These are phyloP conservation scores for Penicillium olsonii DNA, from an alignment of 2,329 filamentous ascomycete genomes.

Conservation along the genomic window DNA sequence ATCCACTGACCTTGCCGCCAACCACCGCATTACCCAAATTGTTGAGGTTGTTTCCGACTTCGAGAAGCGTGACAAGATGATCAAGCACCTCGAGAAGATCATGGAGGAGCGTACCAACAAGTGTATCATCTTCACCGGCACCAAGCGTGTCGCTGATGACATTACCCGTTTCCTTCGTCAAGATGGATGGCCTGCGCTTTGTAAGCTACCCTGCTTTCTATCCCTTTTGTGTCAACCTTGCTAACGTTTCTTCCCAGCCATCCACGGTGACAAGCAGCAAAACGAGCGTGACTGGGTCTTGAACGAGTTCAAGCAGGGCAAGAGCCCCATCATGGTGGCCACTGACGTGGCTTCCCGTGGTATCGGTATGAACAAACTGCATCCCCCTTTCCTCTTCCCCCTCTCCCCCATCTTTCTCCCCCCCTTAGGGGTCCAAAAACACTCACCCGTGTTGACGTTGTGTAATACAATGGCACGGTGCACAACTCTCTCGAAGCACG, in stretches of 20 bases:
- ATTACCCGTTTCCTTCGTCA: constrained; percentile 97
- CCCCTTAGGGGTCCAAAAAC: constrained; percentile 36
- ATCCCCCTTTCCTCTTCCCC: constrained; percentile 44
- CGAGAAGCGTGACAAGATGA: constrained; percentile 97
- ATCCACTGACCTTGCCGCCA: constrained; percentile 92
- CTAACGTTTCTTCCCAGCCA: constrained; percentile 63
- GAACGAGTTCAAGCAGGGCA: constrained; percentile 98
- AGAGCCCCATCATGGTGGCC: constrained; percentile 99
- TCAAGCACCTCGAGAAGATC: constrained; percentile 94
- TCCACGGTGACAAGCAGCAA: constrained; percentile 99
- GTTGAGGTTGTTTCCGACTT: constrained; percentile 95
- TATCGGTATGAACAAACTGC: constrained; percentile 92
- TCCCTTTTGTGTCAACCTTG: not conserved
- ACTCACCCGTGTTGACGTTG: constrained; percentile 53
- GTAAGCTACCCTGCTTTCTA: constrained; percentile 57
- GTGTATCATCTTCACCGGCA: constrained; percentile 84
- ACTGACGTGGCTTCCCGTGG: constrained; percentile 99
- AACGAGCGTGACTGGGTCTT: constrained; percentile 99
- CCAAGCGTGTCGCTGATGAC: constrained; percentile 91
- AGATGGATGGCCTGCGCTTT: constrained; percentile 95
- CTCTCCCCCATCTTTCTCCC: constrained; percentile 32
- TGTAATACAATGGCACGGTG: constrained; percentile 66
- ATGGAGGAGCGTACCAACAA: constrained; percentile 98
- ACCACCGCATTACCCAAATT: constrained; percentile 96
- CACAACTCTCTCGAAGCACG: constrained; percentile 91